Percentiles rank a stretch among this genome's conserved stretches.
These are phyloP conservation scores for Heterobasidion parviporum DNA, from an alignment of 1,284 basidiomycete species.

Conservation along the genomic window DNA sequence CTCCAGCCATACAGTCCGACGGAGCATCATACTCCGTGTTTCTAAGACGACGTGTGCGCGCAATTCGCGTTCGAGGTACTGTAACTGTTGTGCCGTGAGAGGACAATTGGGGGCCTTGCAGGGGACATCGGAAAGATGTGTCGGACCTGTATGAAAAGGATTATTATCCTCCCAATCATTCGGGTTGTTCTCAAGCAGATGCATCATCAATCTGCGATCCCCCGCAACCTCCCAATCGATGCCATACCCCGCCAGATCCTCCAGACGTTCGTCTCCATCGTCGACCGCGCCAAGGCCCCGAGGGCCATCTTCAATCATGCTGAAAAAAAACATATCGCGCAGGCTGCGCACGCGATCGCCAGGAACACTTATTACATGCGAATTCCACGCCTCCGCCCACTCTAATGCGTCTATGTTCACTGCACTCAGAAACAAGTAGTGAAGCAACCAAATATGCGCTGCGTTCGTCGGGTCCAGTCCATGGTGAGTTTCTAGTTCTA, in stretches of 20 bases:
- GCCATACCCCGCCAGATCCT: conserved; percentile 13
- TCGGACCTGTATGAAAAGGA: background rate
- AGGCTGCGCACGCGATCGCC: conserved; percentile 10
- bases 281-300: conserved; percentile 9
- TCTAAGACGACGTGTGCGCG: background rate
- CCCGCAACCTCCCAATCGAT: conserved; percentile 17
- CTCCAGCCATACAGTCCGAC: background rate
- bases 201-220: conserved; percentile 11
- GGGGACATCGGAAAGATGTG: background rate
- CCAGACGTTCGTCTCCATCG: conserved; percentile 5
- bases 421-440: conserved; percentile 17
- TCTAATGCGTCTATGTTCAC: conserved; percentile 15
- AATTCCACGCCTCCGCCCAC: conserved; percentile 17
- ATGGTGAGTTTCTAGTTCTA: conserved; percentile 14
- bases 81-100: background rate
- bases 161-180: background rate
- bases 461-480: conserved; percentile 13
- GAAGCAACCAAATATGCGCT: conserved; percentile 22
- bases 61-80: background rate
- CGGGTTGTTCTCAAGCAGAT: conserved; percentile 11
- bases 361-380: conserved; percentile 10
- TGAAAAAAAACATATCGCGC: conserved; percentile 14
- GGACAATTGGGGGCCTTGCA: background rate
- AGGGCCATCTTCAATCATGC: conserved; percentile 13
- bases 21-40: background rate